phyloP scores from a whole-genome alignment of 495 filamentous ascomycete genomes.

The Mycothermus thermophilus region DNA sequence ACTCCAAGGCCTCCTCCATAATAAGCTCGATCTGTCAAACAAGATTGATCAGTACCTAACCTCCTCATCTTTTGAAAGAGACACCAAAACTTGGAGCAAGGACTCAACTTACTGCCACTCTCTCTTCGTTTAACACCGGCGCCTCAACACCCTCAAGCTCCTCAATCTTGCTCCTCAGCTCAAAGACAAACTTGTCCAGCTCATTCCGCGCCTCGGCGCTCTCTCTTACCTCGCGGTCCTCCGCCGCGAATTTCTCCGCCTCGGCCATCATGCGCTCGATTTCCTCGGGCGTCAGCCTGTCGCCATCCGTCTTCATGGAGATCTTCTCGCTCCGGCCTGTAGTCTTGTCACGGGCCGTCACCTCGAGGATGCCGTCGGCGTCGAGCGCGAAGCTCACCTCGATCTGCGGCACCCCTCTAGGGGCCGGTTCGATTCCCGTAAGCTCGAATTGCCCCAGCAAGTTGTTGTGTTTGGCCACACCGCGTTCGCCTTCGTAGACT shows the following conservation, averaged over 20 bases:
- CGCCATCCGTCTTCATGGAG: slow-evolving; percentile 86
- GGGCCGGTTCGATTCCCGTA: slow-evolving; percentile 77
- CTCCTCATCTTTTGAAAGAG: too few relatives aligned
- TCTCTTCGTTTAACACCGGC: slow-evolving; percentile 89
- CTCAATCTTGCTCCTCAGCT: slow-evolving; percentile 88
- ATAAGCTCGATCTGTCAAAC: slow-evolving; percentile 60
- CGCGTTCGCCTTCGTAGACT: slow-evolving; percentile 85
- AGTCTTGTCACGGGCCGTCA: slow-evolving; percentile 79
- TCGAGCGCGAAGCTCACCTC: slow-evolving; percentile 91
- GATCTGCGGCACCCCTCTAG: slow-evolving; percentile 85
- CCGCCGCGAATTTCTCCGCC: slow-evolving; percentile 85
- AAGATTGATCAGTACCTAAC: too few relatives aligned
- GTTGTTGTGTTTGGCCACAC: slow-evolving; percentile 88
- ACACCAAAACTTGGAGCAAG: slow-evolving; percentile 12
- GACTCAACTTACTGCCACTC: slow-evolving; percentile 53
- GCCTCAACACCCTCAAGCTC: slow-evolving; percentile 83
- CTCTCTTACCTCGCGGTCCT: slow-evolving; percentile 80
- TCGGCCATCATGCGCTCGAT: slow-evolving; percentile 90
- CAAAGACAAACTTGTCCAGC: slow-evolving; percentile 93
- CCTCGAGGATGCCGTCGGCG: slow-evolving; percentile 87
- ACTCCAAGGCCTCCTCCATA: slow-evolving; percentile 79
- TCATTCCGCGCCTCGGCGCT: slow-evolving; percentile 92
- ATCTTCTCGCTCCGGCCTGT: slow-evolving; percentile 85
- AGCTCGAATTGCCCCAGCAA: slow-evolving; percentile 89
- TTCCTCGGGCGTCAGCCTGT: slow-evolving; percentile 73